phyloP scores from a whole-genome alignment of 345 rosid species.

The Hevea brasiliensis region DNA sequence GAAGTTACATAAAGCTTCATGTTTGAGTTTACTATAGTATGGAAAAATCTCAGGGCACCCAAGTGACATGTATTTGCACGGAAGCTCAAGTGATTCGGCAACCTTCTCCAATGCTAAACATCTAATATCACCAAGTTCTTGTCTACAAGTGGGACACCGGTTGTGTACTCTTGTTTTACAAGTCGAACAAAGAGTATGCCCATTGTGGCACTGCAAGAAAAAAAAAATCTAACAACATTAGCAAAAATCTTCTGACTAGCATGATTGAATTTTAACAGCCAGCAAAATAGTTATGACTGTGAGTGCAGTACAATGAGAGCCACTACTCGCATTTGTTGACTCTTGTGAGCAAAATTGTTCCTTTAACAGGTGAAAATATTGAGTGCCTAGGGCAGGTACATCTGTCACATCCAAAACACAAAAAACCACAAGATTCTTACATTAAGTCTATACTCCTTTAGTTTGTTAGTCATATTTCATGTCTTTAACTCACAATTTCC shows the following conservation, averaged over 20 bases:
- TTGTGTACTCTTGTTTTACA: conserved; percentile 88
- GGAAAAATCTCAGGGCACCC: conserved; percentile 96
- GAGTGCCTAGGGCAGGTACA: neutral
- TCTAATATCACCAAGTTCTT: conserved; percentile 97
- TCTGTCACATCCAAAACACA: conserved; percentile 4
- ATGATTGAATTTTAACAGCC: neutral
- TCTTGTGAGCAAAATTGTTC: neutral
- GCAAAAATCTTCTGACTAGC: neutral
- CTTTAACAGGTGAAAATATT: neutral
- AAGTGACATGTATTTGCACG: conserved; percentile 71
- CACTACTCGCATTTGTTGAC: neutral
- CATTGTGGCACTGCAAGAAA: conserved; percentile 83
- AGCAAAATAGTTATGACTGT: neutral
- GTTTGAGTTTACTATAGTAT: conserved; percentile 91
- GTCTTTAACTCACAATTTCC: neutral
- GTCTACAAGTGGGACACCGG: conserved; percentile 94
- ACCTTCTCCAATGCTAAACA: conserved; percentile 92
- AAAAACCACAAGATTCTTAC: neutral
- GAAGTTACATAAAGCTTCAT: conserved; percentile 80
- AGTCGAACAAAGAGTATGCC: conserved; percentile 91
- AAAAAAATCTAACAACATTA: neutral
- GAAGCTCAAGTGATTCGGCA: conserved; percentile 88
- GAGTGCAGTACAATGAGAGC: neutral
- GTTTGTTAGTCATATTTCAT: neutral
- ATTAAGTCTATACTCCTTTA: neutral